Conservation (phyloP, 163 green algal species). For the Scenedesmus sp. region DNA sequence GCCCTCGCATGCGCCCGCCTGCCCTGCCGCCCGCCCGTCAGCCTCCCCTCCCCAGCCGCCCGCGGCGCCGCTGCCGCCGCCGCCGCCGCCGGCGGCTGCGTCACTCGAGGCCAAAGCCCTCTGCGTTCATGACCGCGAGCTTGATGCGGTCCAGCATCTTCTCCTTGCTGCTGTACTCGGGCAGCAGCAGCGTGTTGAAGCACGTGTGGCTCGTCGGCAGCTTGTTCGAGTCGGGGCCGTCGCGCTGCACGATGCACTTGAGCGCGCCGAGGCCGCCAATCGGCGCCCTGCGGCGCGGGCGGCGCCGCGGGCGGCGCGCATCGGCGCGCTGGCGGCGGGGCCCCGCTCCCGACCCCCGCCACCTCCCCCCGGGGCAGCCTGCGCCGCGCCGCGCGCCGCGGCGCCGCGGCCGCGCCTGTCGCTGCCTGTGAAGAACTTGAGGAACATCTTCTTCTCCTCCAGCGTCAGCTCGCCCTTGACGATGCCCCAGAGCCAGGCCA, state of each 20-base stretch:
- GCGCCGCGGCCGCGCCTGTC: slow-evolving; percentile 43
- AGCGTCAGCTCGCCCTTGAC: slow-evolving; percentile 67
- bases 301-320: no score
- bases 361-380: no score
- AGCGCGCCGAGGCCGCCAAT: slow-evolving; percentile 92
- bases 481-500: slow-evolving; percentile 91
- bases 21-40: no score
- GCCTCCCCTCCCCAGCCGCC: no score
- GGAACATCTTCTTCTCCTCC: slow-evolving; percentile 88
- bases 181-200: slow-evolving; percentile 97
- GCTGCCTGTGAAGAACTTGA: slow-evolving; percentile 96
- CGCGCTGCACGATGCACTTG: slow-evolving; percentile 79
- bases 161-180: slow-evolving; percentile 77
- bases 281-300: slow-evolving; percentile 77
- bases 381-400: no score
- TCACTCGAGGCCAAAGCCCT: slow-evolving; percentile 95
- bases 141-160: slow-evolving; percentile 81
- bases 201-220: slow-evolving; percentile 95
- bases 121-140: slow-evolving; percentile 93
- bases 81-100: background rate
- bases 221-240: slow-evolving; percentile 85
- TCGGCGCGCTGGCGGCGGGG: background rate
- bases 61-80: background rate
- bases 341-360: no score
- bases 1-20: no score